Evolutionary conservation across 2,329 filamentous ascomycete species (phyloP).

Genomic region (Penicillium sp.): DNA sequence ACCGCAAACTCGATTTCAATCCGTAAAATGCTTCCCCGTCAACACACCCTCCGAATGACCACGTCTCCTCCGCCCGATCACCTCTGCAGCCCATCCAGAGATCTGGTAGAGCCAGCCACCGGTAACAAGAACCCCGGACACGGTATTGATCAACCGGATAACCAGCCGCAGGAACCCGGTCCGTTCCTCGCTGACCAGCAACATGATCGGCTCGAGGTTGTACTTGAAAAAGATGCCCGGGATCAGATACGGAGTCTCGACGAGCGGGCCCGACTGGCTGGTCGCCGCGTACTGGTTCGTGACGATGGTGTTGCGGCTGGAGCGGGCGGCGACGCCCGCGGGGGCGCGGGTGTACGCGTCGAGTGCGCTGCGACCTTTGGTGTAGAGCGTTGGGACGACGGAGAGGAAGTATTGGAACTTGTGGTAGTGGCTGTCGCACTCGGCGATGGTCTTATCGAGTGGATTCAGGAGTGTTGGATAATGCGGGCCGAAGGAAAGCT

Average conservation of each 20-base stretch:
- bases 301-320: constrained; percentile 55
- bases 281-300: constrained; percentile 99
- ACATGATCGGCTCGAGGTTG: constrained; percentile 91
- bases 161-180: constrained; percentile 70
- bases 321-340: constrained; percentile 29
- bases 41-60: constrained; percentile 50
- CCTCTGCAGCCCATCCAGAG: constrained; percentile 66
- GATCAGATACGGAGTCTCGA: constrained; percentile 60
- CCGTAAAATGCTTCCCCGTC: constrained; percentile 41
- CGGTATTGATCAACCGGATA: constrained; percentile 82
- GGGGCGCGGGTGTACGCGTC: constrained; percentile 43
- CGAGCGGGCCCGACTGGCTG: constrained; percentile 66
- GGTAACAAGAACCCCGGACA: constrained; percentile 86
- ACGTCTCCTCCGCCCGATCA: constrained; percentile 44
- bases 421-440: constrained; percentile 75
- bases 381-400: constrained; percentile 91
- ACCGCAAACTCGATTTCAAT: constrained; percentile 22
- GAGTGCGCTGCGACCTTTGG: constrained; percentile 49
- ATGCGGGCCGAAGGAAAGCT: constrained; percentile 95
- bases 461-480: constrained; percentile 93
- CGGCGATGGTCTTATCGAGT: constrained; percentile 83
- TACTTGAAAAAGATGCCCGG: constrained; percentile 98
- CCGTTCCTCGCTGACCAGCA: constrained; percentile 79
- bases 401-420: constrained; percentile 98
- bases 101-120: constrained; percentile 92